These are phyloP conservation scores for Juglanconis juglandina DNA, from an alignment of 2,329 filamentous ascomycete genomes.

Conservation along the genomic window DNA sequence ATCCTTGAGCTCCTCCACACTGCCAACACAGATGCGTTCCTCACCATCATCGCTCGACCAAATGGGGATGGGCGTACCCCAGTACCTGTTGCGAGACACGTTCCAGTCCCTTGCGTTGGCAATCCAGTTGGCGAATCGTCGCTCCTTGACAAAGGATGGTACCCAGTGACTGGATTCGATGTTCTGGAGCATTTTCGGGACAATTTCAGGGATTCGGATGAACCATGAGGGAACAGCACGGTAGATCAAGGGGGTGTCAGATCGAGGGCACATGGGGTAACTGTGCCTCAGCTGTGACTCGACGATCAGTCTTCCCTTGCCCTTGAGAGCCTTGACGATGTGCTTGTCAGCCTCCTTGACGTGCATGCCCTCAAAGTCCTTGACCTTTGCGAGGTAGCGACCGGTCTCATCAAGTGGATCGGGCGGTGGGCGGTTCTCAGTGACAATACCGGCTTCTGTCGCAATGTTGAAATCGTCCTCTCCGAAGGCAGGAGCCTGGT, in stretches of 20 bases:
- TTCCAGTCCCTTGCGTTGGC: constrained; percentile 92
- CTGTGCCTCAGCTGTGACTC: constrained; percentile 88
- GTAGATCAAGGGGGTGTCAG: constrained; percentile 93
- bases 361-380: constrained; percentile 80
- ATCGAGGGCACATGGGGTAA: constrained; percentile 90
- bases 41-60: constrained; percentile 90
- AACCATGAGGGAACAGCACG: constrained; percentile 93
- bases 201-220: constrained; percentile 77
- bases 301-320: constrained; percentile 70
- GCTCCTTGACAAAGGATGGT: constrained; percentile 84
- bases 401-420: constrained; percentile 87
- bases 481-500: constrained; percentile 90
- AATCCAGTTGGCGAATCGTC: constrained; percentile 89
- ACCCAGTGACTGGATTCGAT: constrained; percentile 92
- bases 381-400: constrained; percentile 71
- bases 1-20: constrained; percentile 76
- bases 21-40: constrained; percentile 83
- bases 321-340: constrained; percentile 86
- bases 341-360: constrained; percentile 91
- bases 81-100: constrained; percentile 88
- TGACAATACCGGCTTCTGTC: constrained; percentile 72
- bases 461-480: constrained; percentile 93
- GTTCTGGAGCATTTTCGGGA: constrained; percentile 85
- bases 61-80: constrained; percentile 88
- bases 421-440: constrained; percentile 72